Conservation (phyloP, 129 eudicot species). For the Centrapalus pauciflorus region DNA sequence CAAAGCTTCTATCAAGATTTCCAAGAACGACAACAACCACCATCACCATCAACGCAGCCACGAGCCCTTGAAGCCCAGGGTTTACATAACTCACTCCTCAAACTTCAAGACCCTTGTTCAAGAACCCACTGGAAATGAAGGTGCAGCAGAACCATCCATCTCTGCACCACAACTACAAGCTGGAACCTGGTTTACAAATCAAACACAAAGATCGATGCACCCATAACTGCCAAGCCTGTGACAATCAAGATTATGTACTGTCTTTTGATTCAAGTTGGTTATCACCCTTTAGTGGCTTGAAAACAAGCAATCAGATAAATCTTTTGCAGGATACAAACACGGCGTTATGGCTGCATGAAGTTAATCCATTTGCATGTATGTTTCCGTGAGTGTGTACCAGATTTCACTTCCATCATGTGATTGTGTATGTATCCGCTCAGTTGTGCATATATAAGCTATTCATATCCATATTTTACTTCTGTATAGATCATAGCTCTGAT, state of each 20-base stretch:
- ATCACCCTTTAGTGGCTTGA: neutral
- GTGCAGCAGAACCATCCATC: conserved; percentile 1
- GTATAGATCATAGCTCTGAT: neutral
- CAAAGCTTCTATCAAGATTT: conserved; percentile 30
- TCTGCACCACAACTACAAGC: conserved; percentile 10
- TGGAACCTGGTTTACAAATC: conserved; percentile 4
- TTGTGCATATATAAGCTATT: neutral
- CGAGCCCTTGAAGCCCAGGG: conserved; percentile 39
- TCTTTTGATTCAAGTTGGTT: conserved; percentile 11
- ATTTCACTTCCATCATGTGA: neutral
- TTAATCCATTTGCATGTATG: conserved; percentile 19
- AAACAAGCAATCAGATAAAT: conserved; percentile 4
- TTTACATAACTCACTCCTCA: conserved; percentile 60
- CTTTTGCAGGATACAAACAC: conserved; percentile 5
- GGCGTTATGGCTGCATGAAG: conserved; percentile 32
- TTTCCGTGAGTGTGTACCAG: neutral
- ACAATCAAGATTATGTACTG: neutral
- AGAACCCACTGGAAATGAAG: conserved; percentile 49
- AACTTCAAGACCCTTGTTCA: conserved; percentile 60
- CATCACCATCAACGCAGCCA: conserved; percentile 17
- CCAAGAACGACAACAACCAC: conserved; percentile 20
- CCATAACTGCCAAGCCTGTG: neutral
- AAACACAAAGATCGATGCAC: conserved; percentile 1
- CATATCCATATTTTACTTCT: neutral
- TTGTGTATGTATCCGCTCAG: neutral